A percentile compares a stretch with the other conserved stretches of the same genome.
These are phyloP conservation scores for Persicaria maculosa DNA, from an alignment of 148 eudicot genomes.

Conservation along the genomic window DNA sequence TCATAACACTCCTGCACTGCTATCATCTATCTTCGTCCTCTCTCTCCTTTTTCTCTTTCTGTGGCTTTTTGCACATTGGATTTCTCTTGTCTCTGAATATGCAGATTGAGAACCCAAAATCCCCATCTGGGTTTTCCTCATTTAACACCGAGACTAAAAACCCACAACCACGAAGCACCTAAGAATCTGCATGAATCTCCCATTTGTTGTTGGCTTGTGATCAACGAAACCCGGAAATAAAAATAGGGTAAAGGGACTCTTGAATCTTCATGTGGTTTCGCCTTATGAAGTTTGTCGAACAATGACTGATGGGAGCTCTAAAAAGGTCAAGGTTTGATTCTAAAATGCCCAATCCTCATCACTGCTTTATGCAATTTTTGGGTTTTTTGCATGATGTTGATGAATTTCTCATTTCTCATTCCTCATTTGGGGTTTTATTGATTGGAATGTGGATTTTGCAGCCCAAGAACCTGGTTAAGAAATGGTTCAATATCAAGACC, in stretches of 20 bases:
- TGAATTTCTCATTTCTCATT: conserved; percentile 24
- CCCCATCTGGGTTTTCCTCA: conserved; percentile 32
- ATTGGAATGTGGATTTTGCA: conserved; percentile 81
- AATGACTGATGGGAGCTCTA: too few relatives aligned
- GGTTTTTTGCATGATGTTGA: conserved; percentile 1
- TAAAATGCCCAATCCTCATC: conserved; percentile 17
- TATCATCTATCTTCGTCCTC: conserved; percentile 19
- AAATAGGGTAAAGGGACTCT: too few relatives aligned
- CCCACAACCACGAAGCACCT: conserved; percentile 27
- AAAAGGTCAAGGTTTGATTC: too few relatives aligned
- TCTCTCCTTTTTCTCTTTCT: conserved; percentile 17
- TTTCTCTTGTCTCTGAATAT: conserved; percentile 10
- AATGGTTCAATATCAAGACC: too few relatives aligned
- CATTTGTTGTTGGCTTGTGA: too few relatives aligned
- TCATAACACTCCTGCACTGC: too few relatives aligned
- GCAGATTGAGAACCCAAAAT: conserved; percentile 10
- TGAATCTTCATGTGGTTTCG: too few relatives aligned
- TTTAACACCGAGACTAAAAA: conserved; percentile 17
- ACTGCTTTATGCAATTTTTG: background rate
- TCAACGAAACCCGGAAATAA: conserved; percentile 17
- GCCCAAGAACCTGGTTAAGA: conserved; percentile 86
- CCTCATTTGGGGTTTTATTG: too few relatives aligned
- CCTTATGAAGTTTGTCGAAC: conserved; percentile 32
- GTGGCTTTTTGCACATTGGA: conserved; percentile 5
- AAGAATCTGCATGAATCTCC: too few relatives aligned